Evolutionary conservation across 805 yeast species (phyloP), one percentile per base, ranked within the genome.

Genomic region (Candida chauliodis): DNA sequence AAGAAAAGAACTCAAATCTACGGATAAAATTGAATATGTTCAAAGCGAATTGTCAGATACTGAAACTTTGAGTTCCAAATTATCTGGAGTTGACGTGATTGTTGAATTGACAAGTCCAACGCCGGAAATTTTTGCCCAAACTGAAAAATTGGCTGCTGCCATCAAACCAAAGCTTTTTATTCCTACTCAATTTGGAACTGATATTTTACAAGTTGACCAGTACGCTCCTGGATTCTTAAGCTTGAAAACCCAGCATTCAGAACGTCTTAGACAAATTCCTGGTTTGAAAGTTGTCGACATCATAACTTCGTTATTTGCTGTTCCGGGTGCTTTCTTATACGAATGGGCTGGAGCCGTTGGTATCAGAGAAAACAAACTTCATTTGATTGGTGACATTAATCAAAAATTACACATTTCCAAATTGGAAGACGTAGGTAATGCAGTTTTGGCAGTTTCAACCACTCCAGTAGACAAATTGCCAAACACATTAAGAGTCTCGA

Each of bases 121-220:
- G 20, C 65, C 71, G 6, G 51, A 49, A 13, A 34, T 50, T 14
- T 67, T 58, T 22, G 58, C 47, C 1, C 44, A 59, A n/a, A 41
- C 70, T 23, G 75, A 71, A 34, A 67, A 49, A 17, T 36, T 72
- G 6, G 69, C 70, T 2, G 10, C 21, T 5, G 18, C 50, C 19
- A 65, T 62, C 36, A 69, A 71, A 45, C 76, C 78, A 35, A 71
- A 72, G 50, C 51, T 76, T 23, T 79, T 67, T 58, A 70, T 78
- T 45, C 82, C 84, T 22, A 72, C 81, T 2, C 84, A 78, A 48
- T 80, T 74, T 48, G 88, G 86, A 28, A 48, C 63, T 16, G 78
- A 76, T 38, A 35, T 68, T 13, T 51, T 45, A 2, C 58, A 51
- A 7, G 53, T 53, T 10, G 18, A 28, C 5, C 17, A 28, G 14